Evolutionary conservation across 805 yeast species (phyloP).

Genomic region (Monosporozyma aerobia): DNA sequence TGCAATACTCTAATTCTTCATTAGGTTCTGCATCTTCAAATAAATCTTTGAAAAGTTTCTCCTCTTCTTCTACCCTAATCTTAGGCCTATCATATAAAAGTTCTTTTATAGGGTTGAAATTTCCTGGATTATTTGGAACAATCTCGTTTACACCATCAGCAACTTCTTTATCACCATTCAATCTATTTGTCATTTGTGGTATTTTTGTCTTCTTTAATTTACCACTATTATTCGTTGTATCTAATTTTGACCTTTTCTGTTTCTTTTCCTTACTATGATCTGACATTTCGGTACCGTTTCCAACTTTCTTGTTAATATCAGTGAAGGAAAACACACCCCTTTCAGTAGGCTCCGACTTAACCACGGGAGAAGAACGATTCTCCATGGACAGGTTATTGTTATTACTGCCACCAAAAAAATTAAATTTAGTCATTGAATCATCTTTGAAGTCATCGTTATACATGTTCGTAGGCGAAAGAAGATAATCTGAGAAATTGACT

Average conservation of each 20-base stretch:
- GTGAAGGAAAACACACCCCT: background rate
- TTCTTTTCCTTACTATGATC: background rate
- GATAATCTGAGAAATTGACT: slow-evolving; percentile 1
- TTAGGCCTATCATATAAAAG: background rate
- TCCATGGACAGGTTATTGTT: background rate
- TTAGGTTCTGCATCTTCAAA: background rate
- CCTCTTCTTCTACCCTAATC: background rate
- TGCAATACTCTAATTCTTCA: background rate
- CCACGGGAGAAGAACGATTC: background rate
- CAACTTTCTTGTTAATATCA: background rate
- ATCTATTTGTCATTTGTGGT: background rate
- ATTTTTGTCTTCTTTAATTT: background rate
- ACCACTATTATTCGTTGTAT: background rate
- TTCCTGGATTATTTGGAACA: background rate
- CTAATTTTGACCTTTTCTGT: background rate
- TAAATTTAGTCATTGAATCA: background rate
- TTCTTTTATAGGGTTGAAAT: background rate
- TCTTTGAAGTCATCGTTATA: background rate
- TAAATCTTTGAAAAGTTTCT: background rate
- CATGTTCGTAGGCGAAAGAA: background rate
- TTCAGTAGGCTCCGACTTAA: background rate
- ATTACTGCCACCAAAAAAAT: background rate
- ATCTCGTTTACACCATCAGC: background rate
- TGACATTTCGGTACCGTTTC: background rate
- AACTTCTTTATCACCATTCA: background rate